Evolutionary conservation across 768 basidiomycete species (phyloP).

Genomic region (Tricholoma matsutake): DNA sequence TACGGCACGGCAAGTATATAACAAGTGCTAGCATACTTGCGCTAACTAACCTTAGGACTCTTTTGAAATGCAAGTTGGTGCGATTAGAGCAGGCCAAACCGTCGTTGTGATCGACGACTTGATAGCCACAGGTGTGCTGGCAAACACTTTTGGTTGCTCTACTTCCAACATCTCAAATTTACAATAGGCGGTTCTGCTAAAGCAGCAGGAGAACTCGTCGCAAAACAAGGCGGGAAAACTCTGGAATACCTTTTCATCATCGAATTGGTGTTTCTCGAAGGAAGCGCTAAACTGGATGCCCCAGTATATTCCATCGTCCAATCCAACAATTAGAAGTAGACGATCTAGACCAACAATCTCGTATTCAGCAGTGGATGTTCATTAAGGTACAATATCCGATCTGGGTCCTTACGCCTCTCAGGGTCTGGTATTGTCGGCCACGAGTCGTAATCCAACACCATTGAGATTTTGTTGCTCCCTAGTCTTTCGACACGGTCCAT

Average conservation of each 20-base stretch:
- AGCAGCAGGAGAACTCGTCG: conserved; percentile 87
- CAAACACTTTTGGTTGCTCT: neutral
- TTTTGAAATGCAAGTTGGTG: conserved; percentile 94
- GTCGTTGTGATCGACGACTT: conserved; percentile 93
- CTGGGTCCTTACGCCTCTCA: conserved; percentile 27
- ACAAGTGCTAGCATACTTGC: neutral
- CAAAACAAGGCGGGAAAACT: conserved; percentile 77
- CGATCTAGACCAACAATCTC: conserved; percentile 52
- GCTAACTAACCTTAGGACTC: conserved; percentile 53
- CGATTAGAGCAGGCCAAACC: conserved; percentile 77
- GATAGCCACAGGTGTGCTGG: conserved; percentile 80
- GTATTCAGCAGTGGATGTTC: conserved; percentile 77
- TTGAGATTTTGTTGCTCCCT: conserved; percentile 46
- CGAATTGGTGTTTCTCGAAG: conserved; percentile 74
- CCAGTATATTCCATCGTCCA: conserved; percentile 89
- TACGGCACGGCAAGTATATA: conserved; percentile 58
- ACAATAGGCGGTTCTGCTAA: conserved; percentile 83
- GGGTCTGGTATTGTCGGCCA: conserved; percentile 25
- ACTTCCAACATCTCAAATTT: neutral
- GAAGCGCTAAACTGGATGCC: conserved; percentile 74
- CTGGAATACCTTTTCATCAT: conserved; percentile 95
- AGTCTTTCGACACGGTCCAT: conserved; percentile 47
- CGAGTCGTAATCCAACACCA: conserved; percentile 45
- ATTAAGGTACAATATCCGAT: conserved; percentile 69
- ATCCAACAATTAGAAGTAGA: conserved; percentile 48